Percentiles rank a stretch among this genome's conserved stretches.
phyloP scores from a whole-genome alignment of 1,139 yeast genomes.

The Geotrichum cucujoidarum region DNA sequence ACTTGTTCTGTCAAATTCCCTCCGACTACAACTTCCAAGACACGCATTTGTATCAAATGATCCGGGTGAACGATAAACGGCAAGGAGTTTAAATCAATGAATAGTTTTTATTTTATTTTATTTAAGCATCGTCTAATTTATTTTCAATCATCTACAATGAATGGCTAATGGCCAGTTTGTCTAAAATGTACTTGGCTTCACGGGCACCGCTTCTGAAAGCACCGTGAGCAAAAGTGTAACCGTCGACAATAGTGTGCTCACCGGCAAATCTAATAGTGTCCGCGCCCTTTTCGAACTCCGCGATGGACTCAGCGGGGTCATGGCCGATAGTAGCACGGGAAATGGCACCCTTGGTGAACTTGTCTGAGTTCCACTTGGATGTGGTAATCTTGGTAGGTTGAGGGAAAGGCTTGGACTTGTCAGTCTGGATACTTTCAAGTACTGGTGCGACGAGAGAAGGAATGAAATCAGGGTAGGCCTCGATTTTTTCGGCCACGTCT shows the following conservation, averaged over 20 bases:
- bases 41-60: slow-evolving; percentile 59
- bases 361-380: slow-evolving; percentile 66
- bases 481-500: slow-evolving; percentile 49
- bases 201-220: slow-evolving; percentile 74
- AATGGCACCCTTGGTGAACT: slow-evolving; percentile 69
- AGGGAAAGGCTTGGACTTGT: slow-evolving; percentile 32
- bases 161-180: slow-evolving; percentile 3
- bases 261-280: slow-evolving; percentile 73
- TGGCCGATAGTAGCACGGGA: slow-evolving; percentile 62
- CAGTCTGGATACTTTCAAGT: slow-evolving; percentile 30
- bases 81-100: neutral
- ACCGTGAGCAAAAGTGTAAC: slow-evolving; percentile 84
- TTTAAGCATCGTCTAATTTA: too few species aligned
- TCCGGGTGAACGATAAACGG: slow-evolving; percentile 44
- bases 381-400: slow-evolving; percentile 53
- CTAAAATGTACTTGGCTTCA: slow-evolving; percentile 47
- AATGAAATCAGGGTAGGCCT: slow-evolving; percentile 40
- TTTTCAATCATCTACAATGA: neutral
- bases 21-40: slow-evolving; percentile 52
- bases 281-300: slow-evolving; percentile 53
- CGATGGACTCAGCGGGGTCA: slow-evolving; percentile 56
- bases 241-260: slow-evolving; percentile 71
- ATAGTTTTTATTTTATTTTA: neutral
- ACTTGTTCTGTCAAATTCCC: slow-evolving; percentile 54
- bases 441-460: slow-evolving; percentile 48